phyloP scores from a whole-genome alignment of 2,329 filamentous ascomycete species.

The Westerdykella sp. region DNA sequence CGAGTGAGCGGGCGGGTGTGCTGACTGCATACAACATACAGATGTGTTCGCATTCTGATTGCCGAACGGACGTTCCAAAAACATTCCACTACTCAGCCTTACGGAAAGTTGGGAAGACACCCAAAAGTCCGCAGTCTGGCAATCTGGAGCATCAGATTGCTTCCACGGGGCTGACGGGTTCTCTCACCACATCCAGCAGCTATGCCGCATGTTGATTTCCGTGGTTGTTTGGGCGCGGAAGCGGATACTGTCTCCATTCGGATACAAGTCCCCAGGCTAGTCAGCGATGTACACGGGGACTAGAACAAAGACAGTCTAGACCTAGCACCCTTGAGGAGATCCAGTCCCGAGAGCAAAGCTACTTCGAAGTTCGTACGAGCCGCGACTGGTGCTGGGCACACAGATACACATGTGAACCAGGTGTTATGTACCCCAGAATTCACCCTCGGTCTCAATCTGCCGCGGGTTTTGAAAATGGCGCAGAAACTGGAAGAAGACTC shows the following conservation, averaged over 20 bases:
- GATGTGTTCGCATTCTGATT: slow-evolving; percentile 8
- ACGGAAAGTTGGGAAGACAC: slow-evolving; percentile 2
- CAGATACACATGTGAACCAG: slow-evolving; percentile 9
- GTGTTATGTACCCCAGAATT: slow-evolving; percentile 31
- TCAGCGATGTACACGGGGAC: slow-evolving; percentile 18
- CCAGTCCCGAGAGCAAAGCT: neutral
- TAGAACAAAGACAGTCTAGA: slow-evolving; percentile 4
- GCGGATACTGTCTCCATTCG: neutral
- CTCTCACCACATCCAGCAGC: too few relatives aligned
- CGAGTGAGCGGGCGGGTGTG: slow-evolving; percentile 16
- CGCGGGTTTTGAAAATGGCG: neutral
- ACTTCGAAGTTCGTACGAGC: too few relatives aligned
- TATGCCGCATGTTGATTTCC: neutral
- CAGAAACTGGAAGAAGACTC: neutral
- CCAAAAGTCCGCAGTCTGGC: too few relatives aligned
- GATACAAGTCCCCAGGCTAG: neutral
- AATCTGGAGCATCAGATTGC: too few relatives aligned
- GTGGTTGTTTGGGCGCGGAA: neutral
- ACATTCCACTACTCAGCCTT: slow-evolving; percentile 24
- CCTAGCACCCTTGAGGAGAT: slow-evolving; percentile 22
- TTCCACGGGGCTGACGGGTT: too few relatives aligned
- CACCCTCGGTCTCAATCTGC: slow-evolving; percentile 14
- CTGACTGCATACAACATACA: slow-evolving; percentile 24
- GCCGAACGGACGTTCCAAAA: slow-evolving; percentile 12
- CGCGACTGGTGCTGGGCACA: too few relatives aligned